These are phyloP conservation scores for Wickerhamomyces pijperi DNA, from an alignment of 805 yeast species.

Conservation along the genomic window DNA sequence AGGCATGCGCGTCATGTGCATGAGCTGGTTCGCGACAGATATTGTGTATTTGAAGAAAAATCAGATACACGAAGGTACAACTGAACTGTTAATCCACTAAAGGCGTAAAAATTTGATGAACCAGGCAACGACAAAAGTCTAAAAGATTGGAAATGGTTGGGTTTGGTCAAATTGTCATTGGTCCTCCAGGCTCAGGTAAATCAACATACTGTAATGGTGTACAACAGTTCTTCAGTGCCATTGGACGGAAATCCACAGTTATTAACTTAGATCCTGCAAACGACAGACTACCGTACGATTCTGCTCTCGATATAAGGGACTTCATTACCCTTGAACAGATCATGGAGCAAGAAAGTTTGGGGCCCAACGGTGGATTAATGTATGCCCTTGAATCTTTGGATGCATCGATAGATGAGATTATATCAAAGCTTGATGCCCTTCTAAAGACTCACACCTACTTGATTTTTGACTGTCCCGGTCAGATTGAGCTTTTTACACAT, in stretches of 20 bases:
- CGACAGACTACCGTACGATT: conserved; percentile 57
- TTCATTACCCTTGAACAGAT: conserved; percentile 66
- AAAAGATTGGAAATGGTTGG: neutral
- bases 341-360: conserved; percentile 60
- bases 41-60: too few relatives aligned
- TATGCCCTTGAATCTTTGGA: conserved; percentile 68
- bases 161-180: conserved; percentile 88
- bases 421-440: conserved; percentile 43
- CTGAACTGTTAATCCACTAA: too few relatives aligned
- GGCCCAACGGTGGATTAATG: conserved; percentile 87
- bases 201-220: conserved; percentile 92
- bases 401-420: conserved; percentile 45
- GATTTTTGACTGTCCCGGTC: conserved; percentile 90
- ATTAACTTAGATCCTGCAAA: conserved; percentile 91
- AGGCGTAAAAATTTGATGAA: too few relatives aligned
- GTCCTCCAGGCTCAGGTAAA: conserved; percentile 98
- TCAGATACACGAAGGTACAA: too few relatives aligned
- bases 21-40: too few relatives aligned
- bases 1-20: too few relatives aligned
- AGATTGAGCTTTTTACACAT: conserved; percentile 89
- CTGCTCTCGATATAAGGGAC: conserved; percentile 70
- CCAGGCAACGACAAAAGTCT: too few relatives aligned
- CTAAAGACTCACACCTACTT: conserved; percentile 47
- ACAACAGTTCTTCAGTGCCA: conserved; percentile 84
- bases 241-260: conserved; percentile 81